phyloP scores from a whole-genome alignment of 108 stramenopile species.

The Nitzschia sp. region DNA sequence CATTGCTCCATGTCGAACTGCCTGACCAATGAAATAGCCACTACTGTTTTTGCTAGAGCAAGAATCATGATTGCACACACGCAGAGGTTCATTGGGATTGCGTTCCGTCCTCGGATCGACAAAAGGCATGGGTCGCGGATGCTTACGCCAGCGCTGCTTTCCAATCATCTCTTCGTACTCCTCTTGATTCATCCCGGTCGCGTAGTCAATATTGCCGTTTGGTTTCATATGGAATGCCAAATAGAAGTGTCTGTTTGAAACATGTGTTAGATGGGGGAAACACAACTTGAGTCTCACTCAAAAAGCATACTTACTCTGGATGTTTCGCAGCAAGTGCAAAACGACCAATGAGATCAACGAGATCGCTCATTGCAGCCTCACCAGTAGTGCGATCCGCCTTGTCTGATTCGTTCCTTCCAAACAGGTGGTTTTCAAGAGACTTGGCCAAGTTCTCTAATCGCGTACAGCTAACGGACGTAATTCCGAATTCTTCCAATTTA shows the following conservation, averaged over 20 bases:
- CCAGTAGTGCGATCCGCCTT: too few relatives aligned
- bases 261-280: not conserved
- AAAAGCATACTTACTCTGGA: constrained; percentile 44
- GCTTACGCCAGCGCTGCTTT: constrained; percentile 30
- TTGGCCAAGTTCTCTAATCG: constrained; percentile 12
- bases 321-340: constrained; percentile 33
- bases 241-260: constrained; percentile 48
- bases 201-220: constrained; percentile 69
- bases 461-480: constrained; percentile 14
- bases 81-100: constrained; percentile 30
- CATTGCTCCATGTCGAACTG: constrained; percentile 57
- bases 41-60: constrained; percentile 33
- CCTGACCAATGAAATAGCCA: constrained; percentile 25
- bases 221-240: constrained; percentile 46
- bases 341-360: constrained; percentile 40
- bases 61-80: constrained; percentile 36
- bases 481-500: constrained; percentile 41
- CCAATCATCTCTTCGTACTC: not conserved
- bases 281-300: not conserved
- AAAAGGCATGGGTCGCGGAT: constrained; percentile 53
- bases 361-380: constrained; percentile 15
- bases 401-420: constrained; percentile 8
- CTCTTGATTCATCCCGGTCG: constrained; percentile 38
- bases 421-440: constrained; percentile 23
- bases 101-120: constrained; percentile 41